phyloP scores from a whole-genome alignment of 2,329 filamentous ascomycete genomes.

The Fusarium solani-melongenae region DNA sequence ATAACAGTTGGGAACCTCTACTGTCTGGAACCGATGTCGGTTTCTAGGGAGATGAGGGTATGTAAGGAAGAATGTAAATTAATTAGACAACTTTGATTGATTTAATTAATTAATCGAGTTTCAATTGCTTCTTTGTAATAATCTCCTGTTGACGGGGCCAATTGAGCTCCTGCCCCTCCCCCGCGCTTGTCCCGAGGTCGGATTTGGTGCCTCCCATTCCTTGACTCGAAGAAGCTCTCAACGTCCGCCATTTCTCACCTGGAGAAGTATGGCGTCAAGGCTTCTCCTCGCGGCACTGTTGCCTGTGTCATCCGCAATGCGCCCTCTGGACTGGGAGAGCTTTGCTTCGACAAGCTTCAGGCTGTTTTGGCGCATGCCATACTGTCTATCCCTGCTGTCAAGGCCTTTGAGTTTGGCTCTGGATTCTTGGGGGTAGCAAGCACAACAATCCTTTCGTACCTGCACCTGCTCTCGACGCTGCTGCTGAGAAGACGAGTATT shows the following conservation, averaged over 20 bases:
- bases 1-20: background rate
- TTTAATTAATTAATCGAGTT: slow-evolving; percentile 3
- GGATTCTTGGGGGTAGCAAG: slow-evolving; percentile 72
- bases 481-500: slow-evolving; percentile 56
- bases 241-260: slow-evolving; percentile 69
- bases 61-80: too few relatives aligned
- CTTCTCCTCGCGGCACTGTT: slow-evolving; percentile 91
- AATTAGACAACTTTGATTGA: background rate
- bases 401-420: slow-evolving; percentile 95
- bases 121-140: slow-evolving; percentile 1
- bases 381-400: slow-evolving; percentile 93
- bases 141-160: background rate
- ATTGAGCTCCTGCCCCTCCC: slow-evolving; percentile 25
- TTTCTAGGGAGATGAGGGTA: too few relatives aligned
- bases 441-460: slow-evolving; percentile 80
- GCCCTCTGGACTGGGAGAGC: slow-evolving; percentile 89
- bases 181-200: slow-evolving; percentile 20
- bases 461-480: slow-evolving; percentile 56
- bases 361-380: slow-evolving; percentile 92
- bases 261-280: slow-evolving; percentile 96
- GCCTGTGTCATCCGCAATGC: slow-evolving; percentile 92
- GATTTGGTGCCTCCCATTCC: too few relatives aligned
- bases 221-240: too few relatives aligned
- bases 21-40: background rate
- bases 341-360: slow-evolving; percentile 95